Evolutionary conservation across 805 yeast species (phyloP).

Genomic region (Kodamaea kakaduensis): DNA sequence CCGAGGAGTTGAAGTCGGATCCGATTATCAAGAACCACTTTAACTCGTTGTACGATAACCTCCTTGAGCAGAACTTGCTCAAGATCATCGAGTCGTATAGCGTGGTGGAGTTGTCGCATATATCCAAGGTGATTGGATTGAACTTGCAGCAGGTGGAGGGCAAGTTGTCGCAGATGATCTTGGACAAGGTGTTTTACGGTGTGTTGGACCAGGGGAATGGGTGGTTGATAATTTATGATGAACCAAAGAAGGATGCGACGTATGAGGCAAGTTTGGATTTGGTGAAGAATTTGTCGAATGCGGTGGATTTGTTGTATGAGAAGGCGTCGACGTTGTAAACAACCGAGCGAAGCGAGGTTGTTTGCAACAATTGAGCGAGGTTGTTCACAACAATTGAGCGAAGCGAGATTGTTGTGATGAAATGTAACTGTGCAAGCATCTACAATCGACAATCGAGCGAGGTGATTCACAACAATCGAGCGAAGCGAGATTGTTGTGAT

Average conservation of each 20-base stretch:
- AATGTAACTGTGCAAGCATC: too few species aligned
- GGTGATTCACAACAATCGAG: too few species aligned
- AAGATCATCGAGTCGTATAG: slow-evolving; percentile 96
- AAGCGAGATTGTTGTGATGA: too few species aligned
- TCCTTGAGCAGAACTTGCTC: slow-evolving; percentile 87
- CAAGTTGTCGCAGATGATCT: slow-evolving; percentile 91
- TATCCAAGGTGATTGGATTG: slow-evolving; percentile 83
- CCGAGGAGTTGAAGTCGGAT: slow-evolving; percentile 76
- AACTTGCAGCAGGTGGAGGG: slow-evolving; percentile 88
- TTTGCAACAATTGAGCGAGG: too few species aligned
- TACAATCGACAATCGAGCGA: too few species aligned
- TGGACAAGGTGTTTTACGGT: slow-evolving; percentile 93
- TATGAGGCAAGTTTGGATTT: slow-evolving; percentile 85
- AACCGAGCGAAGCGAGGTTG: too few species aligned
- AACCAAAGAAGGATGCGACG: slow-evolving; percentile 82
- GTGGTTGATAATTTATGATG: slow-evolving; percentile 88
- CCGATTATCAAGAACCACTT: slow-evolving; percentile 87
- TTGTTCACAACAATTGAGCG: too few species aligned
- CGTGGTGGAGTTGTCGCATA: slow-evolving; percentile 88
- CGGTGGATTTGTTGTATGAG: slow-evolving; percentile 87
- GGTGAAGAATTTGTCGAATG: slow-evolving; percentile 79
- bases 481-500: too few species aligned
- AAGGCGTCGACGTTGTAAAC: slow-evolving; percentile 58
- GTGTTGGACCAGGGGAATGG: slow-evolving; percentile 98
- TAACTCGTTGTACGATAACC: slow-evolving; percentile 85